phyloP scores from a whole-genome alignment of 352 stramenopile species.

The Phytophthora sp. region DNA sequence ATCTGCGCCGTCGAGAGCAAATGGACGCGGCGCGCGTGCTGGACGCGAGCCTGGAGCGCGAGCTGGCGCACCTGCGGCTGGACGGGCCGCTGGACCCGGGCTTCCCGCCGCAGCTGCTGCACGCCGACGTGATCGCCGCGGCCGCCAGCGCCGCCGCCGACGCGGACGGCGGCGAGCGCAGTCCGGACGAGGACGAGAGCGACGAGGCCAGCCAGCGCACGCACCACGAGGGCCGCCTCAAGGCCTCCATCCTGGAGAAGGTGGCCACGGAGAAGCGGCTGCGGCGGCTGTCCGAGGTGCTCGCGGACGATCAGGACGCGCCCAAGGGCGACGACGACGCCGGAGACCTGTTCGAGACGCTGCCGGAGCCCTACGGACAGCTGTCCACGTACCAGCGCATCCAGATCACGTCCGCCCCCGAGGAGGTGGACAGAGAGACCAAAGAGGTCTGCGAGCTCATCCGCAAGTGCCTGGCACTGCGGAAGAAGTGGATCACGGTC shows the following conservation, averaged over 20 bases:
- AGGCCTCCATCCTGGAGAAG: constrained; percentile 79
- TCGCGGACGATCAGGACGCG: constrained; percentile 27
- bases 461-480: constrained; percentile 72
- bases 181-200: constrained; percentile 40
- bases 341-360: constrained; percentile 73
- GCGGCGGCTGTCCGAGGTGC: constrained; percentile 53
- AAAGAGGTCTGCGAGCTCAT: constrained; percentile 82
- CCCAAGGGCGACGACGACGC: constrained; percentile 27
- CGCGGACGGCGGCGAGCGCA: constrained; percentile 33
- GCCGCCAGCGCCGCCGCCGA: constrained; percentile 18
- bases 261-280: constrained; percentile 77
- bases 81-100: constrained; percentile 1
- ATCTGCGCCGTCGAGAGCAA: no score
- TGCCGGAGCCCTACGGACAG: constrained; percentile 83
- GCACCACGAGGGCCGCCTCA: constrained; percentile 68
- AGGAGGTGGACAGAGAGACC: constrained; percentile 77
- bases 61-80: constrained; percentile 20
- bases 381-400: constrained; percentile 78
- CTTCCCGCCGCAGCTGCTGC: constrained; percentile 30
- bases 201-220: constrained; percentile 33
- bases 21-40: constrained; percentile 12
- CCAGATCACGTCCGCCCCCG: constrained; percentile 68
- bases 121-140: constrained; percentile 30
- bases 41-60: constrained; percentile 12
- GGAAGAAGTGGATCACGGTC: constrained; percentile 74